Evolutionary conservation across 352 stramenopile genomes (phyloP), one percentile per base, ranked within the genome.

Genomic region (Phytophthora pinifolia): DNA sequence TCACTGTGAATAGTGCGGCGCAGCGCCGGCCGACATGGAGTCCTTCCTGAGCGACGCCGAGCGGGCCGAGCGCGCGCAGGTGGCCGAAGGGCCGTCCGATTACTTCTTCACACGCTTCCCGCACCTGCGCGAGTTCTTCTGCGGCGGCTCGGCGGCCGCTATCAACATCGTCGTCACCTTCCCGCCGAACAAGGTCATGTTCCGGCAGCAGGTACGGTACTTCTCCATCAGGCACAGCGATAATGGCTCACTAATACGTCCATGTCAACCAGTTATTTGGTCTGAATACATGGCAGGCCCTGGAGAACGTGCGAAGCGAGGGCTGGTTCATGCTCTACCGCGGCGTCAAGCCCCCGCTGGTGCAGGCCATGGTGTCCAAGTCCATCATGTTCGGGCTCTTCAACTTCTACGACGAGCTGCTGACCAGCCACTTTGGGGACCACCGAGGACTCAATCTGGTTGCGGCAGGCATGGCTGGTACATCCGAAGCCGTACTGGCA

Each of bases 351-450:
- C 85, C 87, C 10, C 87, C 87, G 27, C 67, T 96, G 22, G 52
- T 95, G 34, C 86, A 95, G 59, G 86, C 85, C 7, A 85, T 83
- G 33, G 79, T 94, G 34, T 92, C 85, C 44, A 96, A 94, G 57
- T 92, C 83, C 35, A 76, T 94, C 42, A 96, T 96, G 87, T 96
- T 96, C 62, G 87, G 87, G 6, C 67, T 94, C 0, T 96, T 94
- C 60, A 94, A 94, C 59, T 90, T 79, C 60, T 96, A 94, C 60
- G 65, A 90, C 50, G 71, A 88, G 39, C 33, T 76, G 30, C 51
- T 96, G 13, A 55, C 62, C 1, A 55, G 65, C 10, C 65, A 59
- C 15, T 79, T 86, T 34, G 82, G 81, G 3, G 53, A 75, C 8
- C 62, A 62, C 14, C 61, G 22, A 34, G 65, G 69, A 18, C 53